Evolutionary conservation across 2,329 filamentous ascomycete species (phyloP).

Genomic region (Sphaerostilbella broomeana): DNA sequence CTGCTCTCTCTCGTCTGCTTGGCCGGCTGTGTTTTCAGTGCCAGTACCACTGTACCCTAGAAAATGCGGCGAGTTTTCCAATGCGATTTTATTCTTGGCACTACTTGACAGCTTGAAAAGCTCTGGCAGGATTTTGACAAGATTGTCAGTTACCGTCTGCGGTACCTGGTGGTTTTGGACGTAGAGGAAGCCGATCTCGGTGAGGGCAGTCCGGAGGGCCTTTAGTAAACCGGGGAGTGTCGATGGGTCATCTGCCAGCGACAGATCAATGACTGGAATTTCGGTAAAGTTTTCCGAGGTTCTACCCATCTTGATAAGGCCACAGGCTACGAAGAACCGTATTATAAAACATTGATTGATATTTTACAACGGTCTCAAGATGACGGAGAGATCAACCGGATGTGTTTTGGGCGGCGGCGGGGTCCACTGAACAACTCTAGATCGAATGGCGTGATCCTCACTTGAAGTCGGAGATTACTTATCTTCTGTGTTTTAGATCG

Average conservation of each 20-base stretch:
- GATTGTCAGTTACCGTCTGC: constrained; percentile 24
- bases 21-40: constrained; percentile 48
- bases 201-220: constrained; percentile 40
- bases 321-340: no score
- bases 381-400: no score
- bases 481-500: no score
- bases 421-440: no score
- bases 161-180: constrained; percentile 43
- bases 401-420: no score
- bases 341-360: no score
- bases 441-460: no score
- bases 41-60: constrained; percentile 52
- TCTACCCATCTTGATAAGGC: neutral
- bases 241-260: constrained; percentile 30
- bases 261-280: constrained; percentile 46
- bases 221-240: constrained; percentile 32
- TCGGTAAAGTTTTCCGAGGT: constrained; percentile 30
- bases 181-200: constrained; percentile 48
- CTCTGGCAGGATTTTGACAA: constrained; percentile 34
- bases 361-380: no score
- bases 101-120: constrained; percentile 36
- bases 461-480: no score
- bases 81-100: constrained; percentile 35
- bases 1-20: constrained; percentile 48
- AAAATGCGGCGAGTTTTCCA: constrained; percentile 52